phyloP scores from a whole-genome alignment of 129 eudicot species.

The Scalesia atractyloides region DNA sequence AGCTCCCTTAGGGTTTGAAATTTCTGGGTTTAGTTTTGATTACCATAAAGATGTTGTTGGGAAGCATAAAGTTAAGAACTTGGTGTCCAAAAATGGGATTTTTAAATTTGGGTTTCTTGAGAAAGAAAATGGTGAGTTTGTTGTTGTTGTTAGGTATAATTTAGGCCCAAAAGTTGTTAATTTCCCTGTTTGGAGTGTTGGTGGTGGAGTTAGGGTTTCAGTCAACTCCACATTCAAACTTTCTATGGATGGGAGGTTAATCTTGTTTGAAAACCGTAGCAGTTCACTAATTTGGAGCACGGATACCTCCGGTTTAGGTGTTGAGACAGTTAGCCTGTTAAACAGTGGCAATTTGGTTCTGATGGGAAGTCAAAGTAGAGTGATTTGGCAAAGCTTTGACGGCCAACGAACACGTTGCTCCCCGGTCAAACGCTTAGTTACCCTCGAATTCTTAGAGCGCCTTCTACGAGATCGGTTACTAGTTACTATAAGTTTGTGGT shows the following conservation, averaged over 20 bases:
- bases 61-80: conserved; percentile 34
- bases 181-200: conserved; percentile 75
- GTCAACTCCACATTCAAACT: conserved; percentile 58
- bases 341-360: conserved; percentile 66
- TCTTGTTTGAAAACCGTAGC: conserved; percentile 49
- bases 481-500: conserved; percentile 71
- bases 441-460: conserved; percentile 66
- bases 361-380: conserved; percentile 35
- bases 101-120: conserved; percentile 71
- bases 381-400: conserved; percentile 68
- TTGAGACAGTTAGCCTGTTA: conserved; percentile 58
- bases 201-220: conserved; percentile 70
- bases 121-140: conserved; percentile 45
- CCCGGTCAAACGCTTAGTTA: conserved; percentile 61
- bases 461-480: conserved; percentile 44
- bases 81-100: conserved; percentile 68
- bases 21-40: conserved; percentile 41
- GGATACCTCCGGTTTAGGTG: conserved; percentile 65
- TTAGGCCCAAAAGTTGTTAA: conserved; percentile 45
- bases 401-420: conserved; percentile 63
- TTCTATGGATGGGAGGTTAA: conserved; percentile 56
- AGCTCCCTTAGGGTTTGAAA: conserved; percentile 59
- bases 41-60: conserved; percentile 11
- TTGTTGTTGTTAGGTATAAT: conserved; percentile 64
- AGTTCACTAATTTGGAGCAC: conserved; percentile 64